Conservation (phyloP, 2,329 filamentous ascomycete species). For the Talaromyces islandicus region DNA sequence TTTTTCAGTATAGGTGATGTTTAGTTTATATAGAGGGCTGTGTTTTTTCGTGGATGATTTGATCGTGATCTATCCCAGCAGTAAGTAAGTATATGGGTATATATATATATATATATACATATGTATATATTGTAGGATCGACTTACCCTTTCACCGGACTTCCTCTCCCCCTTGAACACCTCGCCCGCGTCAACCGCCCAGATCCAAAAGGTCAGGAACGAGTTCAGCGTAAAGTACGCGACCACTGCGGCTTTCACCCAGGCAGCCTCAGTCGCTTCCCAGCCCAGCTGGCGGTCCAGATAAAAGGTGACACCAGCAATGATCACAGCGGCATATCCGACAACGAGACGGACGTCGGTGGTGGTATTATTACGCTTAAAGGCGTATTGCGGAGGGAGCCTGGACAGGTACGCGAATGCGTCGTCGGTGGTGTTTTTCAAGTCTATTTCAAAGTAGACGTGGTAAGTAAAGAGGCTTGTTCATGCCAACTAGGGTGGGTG, state of each 20-base stretch:
- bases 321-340: slow-evolving; percentile 77
- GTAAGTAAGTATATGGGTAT: too few relatives aligned
- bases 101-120: neutral
- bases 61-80: slow-evolving; percentile 59
- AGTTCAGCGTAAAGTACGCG: slow-evolving; percentile 74
- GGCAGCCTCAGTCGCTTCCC: slow-evolving; percentile 69
- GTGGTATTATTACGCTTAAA: slow-evolving; percentile 78
- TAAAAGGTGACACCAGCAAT: slow-evolving; percentile 79
- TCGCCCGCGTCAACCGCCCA: slow-evolving; percentile 73
- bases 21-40: slow-evolving; percentile 72
- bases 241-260: slow-evolving; percentile 75
- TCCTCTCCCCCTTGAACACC: slow-evolving; percentile 70
- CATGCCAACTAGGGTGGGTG: neutral
- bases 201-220: slow-evolving; percentile 75
- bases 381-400: slow-evolving; percentile 54
- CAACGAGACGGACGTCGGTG: slow-evolving; percentile 71
- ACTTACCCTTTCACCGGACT: slow-evolving; percentile 59
- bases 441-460: slow-evolving; percentile 50
- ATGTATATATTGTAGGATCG: neutral
- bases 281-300: slow-evolving; percentile 87
- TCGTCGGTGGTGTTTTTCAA: slow-evolving; percentile 97
- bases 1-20: slow-evolving; percentile 46
- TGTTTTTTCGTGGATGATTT: slow-evolving; percentile 70
- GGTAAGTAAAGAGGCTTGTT: neutral
- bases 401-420: slow-evolving; percentile 86